Conservation (phyloP, 352 stramenopile species). For the Phytopythium cucurbitacearum region DNA sequence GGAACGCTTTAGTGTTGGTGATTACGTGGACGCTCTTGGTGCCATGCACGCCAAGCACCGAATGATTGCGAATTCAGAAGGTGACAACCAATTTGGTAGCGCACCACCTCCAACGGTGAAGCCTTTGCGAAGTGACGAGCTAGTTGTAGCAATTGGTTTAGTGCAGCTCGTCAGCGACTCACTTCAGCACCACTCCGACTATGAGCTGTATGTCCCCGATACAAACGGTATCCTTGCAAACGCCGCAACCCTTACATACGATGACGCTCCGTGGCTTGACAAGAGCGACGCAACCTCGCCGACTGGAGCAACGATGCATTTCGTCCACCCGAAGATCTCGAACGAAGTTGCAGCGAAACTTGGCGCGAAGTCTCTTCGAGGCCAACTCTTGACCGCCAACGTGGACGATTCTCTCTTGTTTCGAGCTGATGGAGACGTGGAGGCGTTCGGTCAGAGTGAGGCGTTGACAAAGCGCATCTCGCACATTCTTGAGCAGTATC, state of each 20-base stretch:
- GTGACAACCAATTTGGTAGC: background rate
- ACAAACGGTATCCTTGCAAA: slow-evolving; percentile 32
- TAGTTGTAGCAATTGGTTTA: slow-evolving; percentile 53
- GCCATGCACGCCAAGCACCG: slow-evolving; percentile 44
- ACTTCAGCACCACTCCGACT: slow-evolving; percentile 44
- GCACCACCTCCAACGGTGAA: background rate
- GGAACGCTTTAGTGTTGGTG: slow-evolving; percentile 42
- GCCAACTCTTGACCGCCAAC: slow-evolving; percentile 37
- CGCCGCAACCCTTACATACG: slow-evolving; percentile 46
- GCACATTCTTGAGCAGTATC: slow-evolving; percentile 83
- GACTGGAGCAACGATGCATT: slow-evolving; percentile 20
- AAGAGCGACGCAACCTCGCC: slow-evolving; percentile 31
- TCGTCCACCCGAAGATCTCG: slow-evolving; percentile 75
- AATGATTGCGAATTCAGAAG: slow-evolving; percentile 7
- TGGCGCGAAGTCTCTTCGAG: slow-evolving; percentile 54
- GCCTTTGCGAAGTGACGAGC: slow-evolving; percentile 35
- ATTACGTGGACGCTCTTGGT: slow-evolving; percentile 59
- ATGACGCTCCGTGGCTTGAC: slow-evolving; percentile 70
- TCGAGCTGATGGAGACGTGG: slow-evolving; percentile 33
- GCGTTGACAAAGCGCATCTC: slow-evolving; percentile 72
- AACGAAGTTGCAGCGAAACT: slow-evolving; percentile 71
- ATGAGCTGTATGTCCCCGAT: slow-evolving; percentile 55
- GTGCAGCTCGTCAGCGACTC: slow-evolving; percentile 66
- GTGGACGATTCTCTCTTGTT: slow-evolving; percentile 20
- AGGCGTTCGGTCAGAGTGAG: slow-evolving; percentile 80